Evolutionary conservation across 2,329 filamentous ascomycete genomes (phyloP).

Genomic region (Claviceps digitariae): DNA sequence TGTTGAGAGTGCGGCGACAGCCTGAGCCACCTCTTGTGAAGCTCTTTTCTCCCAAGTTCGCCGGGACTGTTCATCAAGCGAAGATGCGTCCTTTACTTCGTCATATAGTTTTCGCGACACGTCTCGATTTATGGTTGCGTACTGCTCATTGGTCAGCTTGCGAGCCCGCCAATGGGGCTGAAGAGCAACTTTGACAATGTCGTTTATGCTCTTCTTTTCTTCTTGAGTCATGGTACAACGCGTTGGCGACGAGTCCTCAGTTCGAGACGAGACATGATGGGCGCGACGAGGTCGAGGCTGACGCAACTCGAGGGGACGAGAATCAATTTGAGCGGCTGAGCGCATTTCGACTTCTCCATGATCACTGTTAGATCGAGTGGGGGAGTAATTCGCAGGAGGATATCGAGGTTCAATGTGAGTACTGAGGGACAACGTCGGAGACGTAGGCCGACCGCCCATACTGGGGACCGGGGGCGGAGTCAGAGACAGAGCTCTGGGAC

Average conservation of each 20-base stretch:
- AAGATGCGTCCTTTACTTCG: constrained; percentile 38
- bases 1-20: constrained; percentile 45
- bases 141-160: constrained; percentile 75
- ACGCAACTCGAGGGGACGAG: constrained; percentile 31
- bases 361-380: constrained; percentile 33
- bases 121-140: constrained; percentile 80
- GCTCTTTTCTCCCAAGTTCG: constrained; percentile 66
- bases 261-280: constrained; percentile 28
- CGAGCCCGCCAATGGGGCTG: constrained; percentile 72
- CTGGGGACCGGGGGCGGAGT: constrained; percentile 55
- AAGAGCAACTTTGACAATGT: constrained; percentile 71
- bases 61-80: constrained; percentile 51
- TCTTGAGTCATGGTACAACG: constrained; percentile 56
- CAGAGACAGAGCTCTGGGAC: constrained; percentile 51
- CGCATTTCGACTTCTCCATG: constrained; percentile 31
- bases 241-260: constrained; percentile 54
- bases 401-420: constrained; percentile 62
- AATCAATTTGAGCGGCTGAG: constrained; percentile 11
- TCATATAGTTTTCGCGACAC: constrained; percentile 83
- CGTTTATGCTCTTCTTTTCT: constrained; percentile 78
- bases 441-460: constrained; percentile 41
- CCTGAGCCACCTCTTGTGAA: constrained; percentile 62
- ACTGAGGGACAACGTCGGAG: constrained; percentile 52
- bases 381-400: constrained; percentile 62
- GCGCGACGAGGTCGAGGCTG: constrained; percentile 38